Base-by-base conservation (phyloP, 371 early-diverging fungal species). In the Haplosporangium sp. region DNA sequence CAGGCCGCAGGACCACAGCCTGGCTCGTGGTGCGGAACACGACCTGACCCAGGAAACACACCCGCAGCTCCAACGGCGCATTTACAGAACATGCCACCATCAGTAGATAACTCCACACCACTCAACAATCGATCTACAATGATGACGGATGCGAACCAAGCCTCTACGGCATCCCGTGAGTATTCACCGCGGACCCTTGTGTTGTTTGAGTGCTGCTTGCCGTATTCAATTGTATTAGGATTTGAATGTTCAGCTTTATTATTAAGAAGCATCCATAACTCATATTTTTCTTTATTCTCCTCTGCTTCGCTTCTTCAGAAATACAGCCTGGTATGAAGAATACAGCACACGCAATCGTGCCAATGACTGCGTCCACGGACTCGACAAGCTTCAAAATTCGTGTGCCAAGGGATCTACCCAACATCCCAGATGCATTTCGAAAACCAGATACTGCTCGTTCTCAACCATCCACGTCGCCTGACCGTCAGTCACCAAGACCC, bases 321-420 rank as follows among this genome's bases (percentile, higher is more conserved):
- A 29, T 29, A 29, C 29, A 29, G 4, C 29, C 29, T 29, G 29
- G 29, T 29, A 4, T 14, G 6, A 48, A 36, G 29, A 6, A 12
- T 16, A 10, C 40, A 51, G 29, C 43, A 18, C 47, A 48, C 11
- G 36, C 43, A 6, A 18, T 21, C 36, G n/a, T 18, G 14, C 18
- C 52, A 29, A 20, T 40, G 2, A 42, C 55, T 6, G 6, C 50
- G 18, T 10, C 41, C 2, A 36, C 16, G 13, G 53, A 40, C 21
- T 18, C 58, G 23, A 58, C 62, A 20, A 66, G 69, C 13, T 65
- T 79, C 47, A 79, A 65, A 36, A 79, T 79, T 41, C 80, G 80
- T 12, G 55, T 79, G 11, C 80, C 69, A 6, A 67, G 80, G 13
- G 69, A 73, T 61, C 61, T 72, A 8, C 73, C 77, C 8, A 71